phyloP scores from a whole-genome alignment of 257 asterid species.

The Cinchona pubescens region DNA sequence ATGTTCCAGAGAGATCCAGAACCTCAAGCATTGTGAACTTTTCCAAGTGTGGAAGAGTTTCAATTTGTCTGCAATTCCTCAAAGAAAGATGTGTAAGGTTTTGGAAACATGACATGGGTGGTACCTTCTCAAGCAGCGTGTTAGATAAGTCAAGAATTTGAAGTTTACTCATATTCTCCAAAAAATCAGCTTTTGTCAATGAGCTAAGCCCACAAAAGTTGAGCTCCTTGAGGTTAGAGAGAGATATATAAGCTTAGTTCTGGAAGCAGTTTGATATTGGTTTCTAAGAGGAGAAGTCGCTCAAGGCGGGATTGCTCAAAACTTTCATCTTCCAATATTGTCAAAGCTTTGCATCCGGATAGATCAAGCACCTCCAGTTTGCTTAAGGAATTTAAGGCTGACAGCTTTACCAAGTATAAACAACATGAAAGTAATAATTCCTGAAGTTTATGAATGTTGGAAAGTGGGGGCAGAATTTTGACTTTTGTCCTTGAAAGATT shows the following conservation, averaged over 20 bases:
- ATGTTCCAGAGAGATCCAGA: conserved; percentile 25
- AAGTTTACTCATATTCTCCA: conserved; percentile 15
- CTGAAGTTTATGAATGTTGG: conserved; percentile 12
- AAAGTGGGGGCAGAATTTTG: conserved; percentile 10
- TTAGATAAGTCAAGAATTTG: conserved; percentile 19
- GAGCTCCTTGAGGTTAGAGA: conserved; percentile 17
- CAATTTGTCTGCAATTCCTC: conserved; percentile 9
- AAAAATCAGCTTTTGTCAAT: conserved; percentile 5
- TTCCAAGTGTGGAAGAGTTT: conserved; percentile 10
- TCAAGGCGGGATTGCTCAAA: conserved; percentile 18
- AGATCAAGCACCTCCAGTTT: conserved; percentile 27
- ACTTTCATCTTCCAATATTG: conserved; percentile 7
- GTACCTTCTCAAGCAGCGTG: conserved; percentile 11
- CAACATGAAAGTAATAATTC: conserved; percentile 20
- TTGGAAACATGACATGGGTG: conserved; percentile 8
- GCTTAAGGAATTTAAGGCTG: conserved; percentile 13
- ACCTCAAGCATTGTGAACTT: conserved; percentile 15
- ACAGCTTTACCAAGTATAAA: conserved; percentile 15
- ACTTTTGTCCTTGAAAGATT: conserved; percentile 21
- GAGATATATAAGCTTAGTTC: conserved; percentile 13
- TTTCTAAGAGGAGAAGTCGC: conserved; percentile 15
- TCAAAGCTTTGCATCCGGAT: conserved; percentile 19
- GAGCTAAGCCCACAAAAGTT: conserved; percentile 8
- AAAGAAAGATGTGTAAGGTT: conserved; percentile 21
- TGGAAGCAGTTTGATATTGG: conserved; percentile 14